Evolutionary conservation across 805 yeast genomes (phyloP), one percentile per base, ranked within the genome.

Genomic region (Candida methanosorbosa): DNA sequence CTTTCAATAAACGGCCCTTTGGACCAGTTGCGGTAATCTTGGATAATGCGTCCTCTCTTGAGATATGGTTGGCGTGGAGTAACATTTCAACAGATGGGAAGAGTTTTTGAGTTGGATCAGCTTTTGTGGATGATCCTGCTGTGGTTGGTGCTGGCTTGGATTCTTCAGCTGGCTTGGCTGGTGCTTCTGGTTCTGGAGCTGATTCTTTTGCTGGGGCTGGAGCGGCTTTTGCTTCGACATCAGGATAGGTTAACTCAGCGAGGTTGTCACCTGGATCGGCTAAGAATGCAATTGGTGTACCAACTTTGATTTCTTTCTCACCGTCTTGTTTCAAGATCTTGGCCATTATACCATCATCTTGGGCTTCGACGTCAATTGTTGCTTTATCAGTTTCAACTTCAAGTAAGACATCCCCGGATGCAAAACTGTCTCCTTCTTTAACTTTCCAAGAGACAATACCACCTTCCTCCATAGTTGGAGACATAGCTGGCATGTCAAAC

Each of bases 391-490:
- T 83, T 52, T 83, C 94, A n/a, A 83, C 82, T 49, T 82, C 92
- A 27, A 83, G 54, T 24, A 83, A 56, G 4, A 78, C 81, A 46
- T 92, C 97, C 17, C 98, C 98, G 7, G 94, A 72, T 22, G 64
- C 52, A 59, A 81, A 90, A 4, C 66, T 36, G 4, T 84, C 92
- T 20, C 85, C 85, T 33, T 71, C 80, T 56, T 87, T 78, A 50
- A 78, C 68, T 55, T 85, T 83, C 98, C 98, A 90, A 36, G 76
- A 69, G 11, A 86, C 84, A 43, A 90, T 72, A 5, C 95, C 96
- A 27, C 98, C 98, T 54, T 79, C 84, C 21, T 87, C 86, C 98
- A 90, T 90, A 6, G 98, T 90, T 29, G 98, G 98, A 5, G 97
- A 88, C 96, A 90, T 85, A 18, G 98, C 97, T 4, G 98, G 98